Conservation (phyloP, 441 rosid species). For the Pelargonium myrrhifolium region DNA sequence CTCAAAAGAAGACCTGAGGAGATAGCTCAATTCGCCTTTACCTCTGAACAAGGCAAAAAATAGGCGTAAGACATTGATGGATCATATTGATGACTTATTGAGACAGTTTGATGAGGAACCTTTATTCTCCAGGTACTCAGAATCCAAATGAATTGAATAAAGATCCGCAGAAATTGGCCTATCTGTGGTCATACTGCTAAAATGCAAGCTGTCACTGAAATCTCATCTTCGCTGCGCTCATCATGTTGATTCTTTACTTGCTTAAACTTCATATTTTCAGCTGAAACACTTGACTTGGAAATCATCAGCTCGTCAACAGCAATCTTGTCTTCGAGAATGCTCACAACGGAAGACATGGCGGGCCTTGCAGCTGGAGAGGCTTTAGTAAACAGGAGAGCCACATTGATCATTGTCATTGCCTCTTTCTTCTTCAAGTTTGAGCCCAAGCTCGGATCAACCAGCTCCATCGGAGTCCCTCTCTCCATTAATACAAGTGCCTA, state of each 20-base stretch:
- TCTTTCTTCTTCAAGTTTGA: constrained; percentile 51
- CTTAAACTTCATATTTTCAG: no score
- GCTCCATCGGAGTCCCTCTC: constrained; percentile 53
- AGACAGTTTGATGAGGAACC: no score
- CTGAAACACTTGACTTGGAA: no score
- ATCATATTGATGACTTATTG: no score
- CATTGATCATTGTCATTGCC: constrained; percentile 64
- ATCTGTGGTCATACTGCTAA: neutral
- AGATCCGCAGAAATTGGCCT: neutral
- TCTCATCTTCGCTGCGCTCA: neutral
- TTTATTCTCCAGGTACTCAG: neutral
- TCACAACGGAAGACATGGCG: constrained; percentile 75
- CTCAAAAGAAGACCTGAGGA: no score
- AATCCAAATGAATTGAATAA: neutral
- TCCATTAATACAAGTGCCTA: constrained; percentile 84
- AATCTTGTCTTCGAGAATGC: constrained; percentile 71
- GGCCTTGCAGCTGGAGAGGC: constrained; percentile 80
- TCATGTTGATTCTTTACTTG: neutral
- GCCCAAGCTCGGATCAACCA: constrained; percentile 55
- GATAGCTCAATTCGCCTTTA: no score
- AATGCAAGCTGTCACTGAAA: neutral
- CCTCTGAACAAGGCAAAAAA: no score
- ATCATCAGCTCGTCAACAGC: constrained; percentile 53
- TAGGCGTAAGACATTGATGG: no score
- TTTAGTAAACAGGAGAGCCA: constrained; percentile 65